Percentiles rank a stretch among this genome's conserved stretches.
These are phyloP conservation scores for Talaromyces sp. DNA, from an alignment of 2,329 filamentous ascomycete genomes.

Conservation along the genomic window DNA sequence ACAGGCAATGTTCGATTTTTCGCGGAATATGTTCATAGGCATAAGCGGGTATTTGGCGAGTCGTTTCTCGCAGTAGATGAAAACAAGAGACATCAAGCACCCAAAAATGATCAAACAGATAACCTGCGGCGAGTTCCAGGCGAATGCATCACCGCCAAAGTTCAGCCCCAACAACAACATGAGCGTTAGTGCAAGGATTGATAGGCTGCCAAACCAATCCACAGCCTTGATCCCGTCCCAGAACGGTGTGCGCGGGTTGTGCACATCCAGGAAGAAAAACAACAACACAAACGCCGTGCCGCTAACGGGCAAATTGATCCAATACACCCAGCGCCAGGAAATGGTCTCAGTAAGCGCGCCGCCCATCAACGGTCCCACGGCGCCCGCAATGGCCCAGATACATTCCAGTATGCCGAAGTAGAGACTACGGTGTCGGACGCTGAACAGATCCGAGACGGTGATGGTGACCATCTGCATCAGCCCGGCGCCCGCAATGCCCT, in stretches of 20 bases:
- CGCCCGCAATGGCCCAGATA: constrained; percentile 55
- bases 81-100: constrained; percentile 46
- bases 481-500: constrained; percentile 55
- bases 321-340: constrained; percentile 55
- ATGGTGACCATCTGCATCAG: constrained; percentile 53
- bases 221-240: constrained; percentile 50
- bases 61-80: constrained; percentile 62
- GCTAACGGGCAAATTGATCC: constrained; percentile 54
- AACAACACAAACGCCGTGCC: constrained; percentile 50
- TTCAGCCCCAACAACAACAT: constrained; percentile 54
- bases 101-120: constrained; percentile 56
- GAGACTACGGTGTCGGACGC: constrained; percentile 46
- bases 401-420: constrained; percentile 52
- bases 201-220: constrained; percentile 54
- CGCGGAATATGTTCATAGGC: constrained; percentile 60
- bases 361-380: constrained; percentile 30
- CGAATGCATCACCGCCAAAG: constrained; percentile 49
- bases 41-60: constrained; percentile 67
- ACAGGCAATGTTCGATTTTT: constrained; percentile 55
- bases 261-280: constrained; percentile 53
- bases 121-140: constrained; percentile 55
- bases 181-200: constrained; percentile 50
- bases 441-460: constrained; percentile 56
- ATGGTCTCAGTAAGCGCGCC: constrained; percentile 36
- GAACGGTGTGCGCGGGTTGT: constrained; percentile 53